Evolutionary conservation across 768 basidiomycete species (phyloP).

Genomic region (Collybia nuda): DNA sequence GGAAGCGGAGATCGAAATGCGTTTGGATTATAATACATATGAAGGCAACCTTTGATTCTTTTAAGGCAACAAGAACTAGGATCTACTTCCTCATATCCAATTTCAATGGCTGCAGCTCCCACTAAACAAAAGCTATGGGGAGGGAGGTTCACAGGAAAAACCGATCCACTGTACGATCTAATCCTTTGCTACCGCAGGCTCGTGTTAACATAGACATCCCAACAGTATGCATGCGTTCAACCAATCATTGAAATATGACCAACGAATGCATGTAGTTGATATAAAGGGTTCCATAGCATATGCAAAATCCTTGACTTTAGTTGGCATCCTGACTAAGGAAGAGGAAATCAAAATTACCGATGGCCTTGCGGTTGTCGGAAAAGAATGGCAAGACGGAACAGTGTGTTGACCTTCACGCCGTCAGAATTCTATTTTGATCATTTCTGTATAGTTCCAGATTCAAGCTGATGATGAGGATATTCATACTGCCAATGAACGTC

Average conservation of each 20-base stretch:
- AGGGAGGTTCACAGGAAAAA: slow-evolving; percentile 84
- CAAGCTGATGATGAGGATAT: slow-evolving; percentile 97
- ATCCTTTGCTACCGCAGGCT: neutral
- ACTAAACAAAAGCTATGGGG: slow-evolving; percentile 82
- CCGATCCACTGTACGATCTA: slow-evolving; percentile 75
- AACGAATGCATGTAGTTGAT: slow-evolving; percentile 91
- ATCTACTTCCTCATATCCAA: too few relatives aligned
- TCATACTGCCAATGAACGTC: slow-evolving; percentile 96
- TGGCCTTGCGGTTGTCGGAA: slow-evolving; percentile 72
- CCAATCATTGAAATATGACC: slow-evolving; percentile 92
- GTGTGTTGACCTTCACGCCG: slow-evolving; percentile 40
- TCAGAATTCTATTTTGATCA: neutral
- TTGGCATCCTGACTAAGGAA: slow-evolving; percentile 75
- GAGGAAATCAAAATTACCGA: slow-evolving; percentile 74
- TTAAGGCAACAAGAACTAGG: too few relatives aligned
- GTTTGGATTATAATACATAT: too few relatives aligned
- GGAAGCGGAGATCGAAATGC: too few relatives aligned
- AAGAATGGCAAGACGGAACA: slow-evolving; percentile 82
- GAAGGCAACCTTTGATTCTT: too few relatives aligned
- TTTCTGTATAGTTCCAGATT: slow-evolving; percentile 58
- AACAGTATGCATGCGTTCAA: slow-evolving; percentile 96
- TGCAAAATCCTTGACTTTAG: slow-evolving; percentile 79
- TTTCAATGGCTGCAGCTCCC: slow-evolving; percentile 35
- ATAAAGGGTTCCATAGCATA: slow-evolving; percentile 95
- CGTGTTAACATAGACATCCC: slow-evolving; percentile 7